Evolutionary conservation across 2,329 filamentous ascomycete species (phyloP), one percentile per base, ranked within the genome.

Genomic region (Ilyonectria sp.): DNA sequence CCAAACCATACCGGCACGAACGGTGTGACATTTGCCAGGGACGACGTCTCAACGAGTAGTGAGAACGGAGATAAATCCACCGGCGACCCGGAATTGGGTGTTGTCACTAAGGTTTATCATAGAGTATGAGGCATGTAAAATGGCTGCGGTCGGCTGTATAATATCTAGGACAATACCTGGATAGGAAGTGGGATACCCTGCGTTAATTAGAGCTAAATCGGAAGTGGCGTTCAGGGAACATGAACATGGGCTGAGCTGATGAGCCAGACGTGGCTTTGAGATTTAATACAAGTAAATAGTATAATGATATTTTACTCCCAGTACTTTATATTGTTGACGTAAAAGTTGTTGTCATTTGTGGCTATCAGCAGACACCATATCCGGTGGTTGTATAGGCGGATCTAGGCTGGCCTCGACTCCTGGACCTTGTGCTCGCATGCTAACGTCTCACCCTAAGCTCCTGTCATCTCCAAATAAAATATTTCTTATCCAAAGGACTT

Each of bases 31-130:
- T 71, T 72, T n/a, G 40, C 50, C 2, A 60, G 59, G 0, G 9
- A 23, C 9, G 43, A 60, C 26, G 37, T 66, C 1, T 61, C 67
- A 9, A 44, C 60, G 0, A 62, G 57, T 0, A 69, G 70, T 1
- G 29, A 65, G 0, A 68, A 68, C 1, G 74, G 67, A 0, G 71
- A 74, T 5, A 67, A 67, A 1, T 50, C 71, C 0, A 47, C 56
- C 2, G 63, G 46, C 43, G 74, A 76, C 26, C 58, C 62, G 17
- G 74, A 76, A 13, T 29, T 76, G 57, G 74, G 74, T n/a, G 66
- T 74, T 23, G 73, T 76, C 0, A 75, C 74, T 4, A 76, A 76
- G 58, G 74, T 72, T 17, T 76, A 70, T 26, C 73, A 73, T 26
- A 71, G 74, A 26, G 61, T 76, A 52, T 75, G 40, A 43, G 15